phyloP scores from a whole-genome alignment of 2,329 filamentous ascomycete genomes.

The Neopestalotiopsis sp. region DNA sequence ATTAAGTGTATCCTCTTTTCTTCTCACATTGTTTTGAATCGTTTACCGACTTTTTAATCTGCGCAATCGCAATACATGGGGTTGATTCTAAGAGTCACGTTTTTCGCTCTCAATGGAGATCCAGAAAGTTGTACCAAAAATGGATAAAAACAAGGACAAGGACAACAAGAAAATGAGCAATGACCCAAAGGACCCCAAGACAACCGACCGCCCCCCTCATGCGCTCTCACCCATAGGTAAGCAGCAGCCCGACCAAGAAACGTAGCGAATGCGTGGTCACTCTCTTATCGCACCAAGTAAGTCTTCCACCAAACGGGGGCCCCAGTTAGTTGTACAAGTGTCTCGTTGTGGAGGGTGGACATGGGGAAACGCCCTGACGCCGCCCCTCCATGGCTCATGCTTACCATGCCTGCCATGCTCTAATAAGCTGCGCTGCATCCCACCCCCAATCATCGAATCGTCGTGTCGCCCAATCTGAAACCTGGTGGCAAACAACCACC shows the following conservation, averaged over 20 bases:
- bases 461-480: constrained; percentile 14
- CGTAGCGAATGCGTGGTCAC: not conserved
- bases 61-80: not conserved
- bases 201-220: not conserved
- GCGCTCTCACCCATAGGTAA: not conserved
- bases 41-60: not conserved
- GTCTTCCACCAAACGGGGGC: not conserved
- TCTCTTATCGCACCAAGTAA: constrained; percentile 8
- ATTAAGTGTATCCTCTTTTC: not conserved
- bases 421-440: not conserved
- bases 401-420: not conserved
- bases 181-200: not conserved
- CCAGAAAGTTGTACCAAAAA: not conserved
- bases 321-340: constrained; percentile 8
- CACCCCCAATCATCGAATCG: constrained; percentile 12
- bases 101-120: not conserved
- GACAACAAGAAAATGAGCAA: not conserved
- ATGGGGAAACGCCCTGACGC: not conserved
- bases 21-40: not conserved
- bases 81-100: not conserved
- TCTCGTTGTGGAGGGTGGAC: not conserved
- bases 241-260: not conserved
- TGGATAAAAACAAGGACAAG: not conserved
- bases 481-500: constrained; percentile 14
- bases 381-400: not conserved